phyloP scores from a whole-genome alignment of 257 asterid species.

The Thymus quinquecostatus region DNA sequence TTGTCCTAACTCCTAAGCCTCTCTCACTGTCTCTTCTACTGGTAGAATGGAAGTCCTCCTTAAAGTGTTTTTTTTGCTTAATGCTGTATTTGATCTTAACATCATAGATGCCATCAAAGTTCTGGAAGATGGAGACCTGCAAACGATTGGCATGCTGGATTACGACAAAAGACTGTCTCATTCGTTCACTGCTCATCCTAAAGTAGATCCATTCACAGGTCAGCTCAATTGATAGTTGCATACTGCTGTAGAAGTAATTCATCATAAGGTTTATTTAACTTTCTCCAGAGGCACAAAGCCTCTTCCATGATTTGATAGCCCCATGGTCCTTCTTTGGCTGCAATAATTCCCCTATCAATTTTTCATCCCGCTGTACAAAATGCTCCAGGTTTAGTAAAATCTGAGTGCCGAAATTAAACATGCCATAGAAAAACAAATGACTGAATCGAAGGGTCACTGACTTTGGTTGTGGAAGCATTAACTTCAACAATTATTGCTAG shows the following conservation, averaged over 20 bases:
- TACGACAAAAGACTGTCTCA: slow-evolving; percentile 87
- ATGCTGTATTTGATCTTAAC: slow-evolving; percentile 16
- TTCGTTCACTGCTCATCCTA: slow-evolving; percentile 97
- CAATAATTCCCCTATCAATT: neutral
- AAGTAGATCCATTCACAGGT: slow-evolving; percentile 95
- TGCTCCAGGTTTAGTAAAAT: neutral
- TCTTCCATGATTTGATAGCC: slow-evolving; percentile 7
- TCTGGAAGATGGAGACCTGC: slow-evolving; percentile 94
- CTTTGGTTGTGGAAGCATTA: neutral
- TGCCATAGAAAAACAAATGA: neutral
- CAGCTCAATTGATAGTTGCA: slow-evolving; percentile 32
- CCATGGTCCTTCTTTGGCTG: slow-evolving; percentile 3
- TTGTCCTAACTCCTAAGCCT: slow-evolving; percentile 7
- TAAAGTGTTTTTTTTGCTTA: neutral
- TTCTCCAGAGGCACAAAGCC: neutral
- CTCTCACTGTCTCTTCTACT: slow-evolving; percentile 20
- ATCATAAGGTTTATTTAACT: neutral
- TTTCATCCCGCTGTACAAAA: neutral
- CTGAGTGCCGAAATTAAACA: neutral
- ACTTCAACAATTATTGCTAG: neutral
- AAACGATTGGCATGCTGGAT: slow-evolving; percentile 92
- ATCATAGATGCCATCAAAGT: slow-evolving; percentile 79
- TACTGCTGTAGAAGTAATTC: slow-evolving; percentile 7
- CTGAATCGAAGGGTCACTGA: slow-evolving; percentile 1
- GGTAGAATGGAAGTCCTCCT: neutral